Conservation (phyloP, 2,329 filamentous ascomycete species). For the Magnaporthiopsis incrustans region DNA sequence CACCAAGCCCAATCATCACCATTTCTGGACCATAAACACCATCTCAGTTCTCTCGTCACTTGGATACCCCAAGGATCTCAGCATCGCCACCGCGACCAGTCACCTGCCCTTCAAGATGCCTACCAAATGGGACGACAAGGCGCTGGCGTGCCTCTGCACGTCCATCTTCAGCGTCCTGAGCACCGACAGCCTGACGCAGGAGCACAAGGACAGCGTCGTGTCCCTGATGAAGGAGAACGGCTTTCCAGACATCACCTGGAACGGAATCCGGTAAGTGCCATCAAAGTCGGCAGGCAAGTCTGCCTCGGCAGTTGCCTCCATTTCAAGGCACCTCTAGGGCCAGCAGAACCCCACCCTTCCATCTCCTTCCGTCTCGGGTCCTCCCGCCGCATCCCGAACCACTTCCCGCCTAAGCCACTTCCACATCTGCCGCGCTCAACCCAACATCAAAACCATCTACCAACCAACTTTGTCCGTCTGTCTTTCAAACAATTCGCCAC, state of each 20-base stretch:
- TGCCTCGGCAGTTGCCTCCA: too few relatives aligned
- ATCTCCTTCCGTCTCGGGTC: background rate
- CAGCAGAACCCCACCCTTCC: background rate
- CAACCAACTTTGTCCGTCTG: conserved; percentile 14
- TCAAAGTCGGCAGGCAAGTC: background rate
- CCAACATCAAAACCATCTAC: conserved; percentile 9
- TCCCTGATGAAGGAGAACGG: conserved; percentile 16
- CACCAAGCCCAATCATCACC: background rate
- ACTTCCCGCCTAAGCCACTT: background rate
- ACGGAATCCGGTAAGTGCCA: conserved; percentile 26
- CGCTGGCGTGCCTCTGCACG: conserved; percentile 20
- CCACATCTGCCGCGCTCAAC: conserved; percentile 14
- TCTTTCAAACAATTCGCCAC: background rate
- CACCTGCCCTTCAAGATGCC: conserved; percentile 15
- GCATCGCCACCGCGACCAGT: background rate
- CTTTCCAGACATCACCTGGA: conserved; percentile 22
- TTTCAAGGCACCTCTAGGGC: background rate
- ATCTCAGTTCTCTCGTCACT: background rate
- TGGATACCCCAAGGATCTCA: background rate
- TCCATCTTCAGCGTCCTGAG: conserved; percentile 16
- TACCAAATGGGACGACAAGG: conserved; percentile 20
- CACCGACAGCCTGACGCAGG: conserved; percentile 12
- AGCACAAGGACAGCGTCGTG: conserved; percentile 18
- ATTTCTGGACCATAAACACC: background rate
- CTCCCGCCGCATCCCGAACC: background rate